Conservation (phyloP, 2,329 filamentous ascomycete genomes). For the Hypocreales sp. region DNA sequence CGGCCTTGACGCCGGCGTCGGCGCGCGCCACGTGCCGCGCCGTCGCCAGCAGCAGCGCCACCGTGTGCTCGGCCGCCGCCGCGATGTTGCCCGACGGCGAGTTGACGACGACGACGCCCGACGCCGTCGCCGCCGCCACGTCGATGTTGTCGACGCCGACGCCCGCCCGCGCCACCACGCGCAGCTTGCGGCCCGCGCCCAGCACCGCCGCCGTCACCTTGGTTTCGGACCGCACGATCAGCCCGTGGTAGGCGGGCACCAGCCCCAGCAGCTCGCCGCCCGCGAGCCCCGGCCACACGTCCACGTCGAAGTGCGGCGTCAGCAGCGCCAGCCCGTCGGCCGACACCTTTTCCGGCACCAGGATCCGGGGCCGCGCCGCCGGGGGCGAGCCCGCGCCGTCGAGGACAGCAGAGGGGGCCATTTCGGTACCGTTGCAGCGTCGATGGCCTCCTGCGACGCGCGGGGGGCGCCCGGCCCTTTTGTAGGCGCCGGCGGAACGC, state of each 20-base stretch:
- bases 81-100: slow-evolving; percentile 67
- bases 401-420: too few species aligned
- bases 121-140: slow-evolving; percentile 52
- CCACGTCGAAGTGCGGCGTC: slow-evolving; percentile 49
- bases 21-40: slow-evolving; percentile 60
- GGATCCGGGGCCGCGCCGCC: slow-evolving; percentile 28
- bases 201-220: slow-evolving; percentile 60
- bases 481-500: too few species aligned
- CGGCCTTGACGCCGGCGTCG: slow-evolving; percentile 52
- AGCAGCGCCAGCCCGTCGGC: slow-evolving; percentile 61
- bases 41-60: slow-evolving; percentile 58
- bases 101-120: slow-evolving; percentile 69
- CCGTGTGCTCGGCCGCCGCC: slow-evolving; percentile 65
- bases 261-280: slow-evolving; percentile 47
- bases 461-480: too few species aligned
- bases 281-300: slow-evolving; percentile 47
- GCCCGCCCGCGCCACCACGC: slow-evolving; percentile 66
- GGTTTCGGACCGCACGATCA: slow-evolving; percentile 70
- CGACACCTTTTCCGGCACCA: slow-evolving; percentile 70
- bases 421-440: too few species aligned
- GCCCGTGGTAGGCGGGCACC: slow-evolving; percentile 57
- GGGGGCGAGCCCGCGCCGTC: too few species aligned
- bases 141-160: slow-evolving; percentile 77
- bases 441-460: too few species aligned
- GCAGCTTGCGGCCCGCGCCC: slow-evolving; percentile 48